Percentiles rank a stretch among this genome's conserved stretches.
phyloP scores from a whole-genome alignment of 306 rosid species.

The Mucuna pruriens region DNA sequence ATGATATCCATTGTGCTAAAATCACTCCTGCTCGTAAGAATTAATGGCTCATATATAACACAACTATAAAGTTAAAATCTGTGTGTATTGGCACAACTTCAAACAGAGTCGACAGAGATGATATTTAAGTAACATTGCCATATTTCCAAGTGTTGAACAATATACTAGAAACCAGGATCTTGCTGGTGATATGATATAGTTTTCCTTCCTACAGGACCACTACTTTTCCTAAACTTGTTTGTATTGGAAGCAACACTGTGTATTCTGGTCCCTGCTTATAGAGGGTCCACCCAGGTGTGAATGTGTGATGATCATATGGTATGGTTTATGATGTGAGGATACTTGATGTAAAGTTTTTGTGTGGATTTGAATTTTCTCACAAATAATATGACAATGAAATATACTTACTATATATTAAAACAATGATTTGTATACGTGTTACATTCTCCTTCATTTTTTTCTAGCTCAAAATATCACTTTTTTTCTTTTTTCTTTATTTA shows the following conservation, averaged over 20 bases:
- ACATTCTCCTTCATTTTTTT: too few relatives aligned
- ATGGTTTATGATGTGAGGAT: background rate
- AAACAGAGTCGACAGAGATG: background rate
- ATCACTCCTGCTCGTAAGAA: background rate
- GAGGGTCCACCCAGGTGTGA: conserved; percentile 10
- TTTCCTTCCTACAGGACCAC: background rate
- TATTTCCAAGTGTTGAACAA: background rate
- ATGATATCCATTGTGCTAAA: too few relatives aligned
- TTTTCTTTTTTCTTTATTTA: too few relatives aligned
- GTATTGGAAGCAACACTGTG: background rate
- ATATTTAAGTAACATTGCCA: background rate
- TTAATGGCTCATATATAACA: background rate
- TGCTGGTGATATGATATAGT: background rate
- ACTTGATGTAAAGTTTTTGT: background rate
- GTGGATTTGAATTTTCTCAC: background rate
- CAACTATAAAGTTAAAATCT: background rate
- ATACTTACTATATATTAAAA: too few relatives aligned
- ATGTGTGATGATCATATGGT: background rate
- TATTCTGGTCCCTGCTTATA: background rate
- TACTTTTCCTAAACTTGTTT: background rate
- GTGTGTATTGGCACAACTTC: background rate
- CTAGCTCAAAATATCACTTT: too few relatives aligned
- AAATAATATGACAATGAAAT: background rate
- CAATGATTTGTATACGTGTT: too few relatives aligned
- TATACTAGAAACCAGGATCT: background rate